Conservation (phyloP, 2,329 filamentous ascomycete species). For the Colletotrichum sp. region DNA sequence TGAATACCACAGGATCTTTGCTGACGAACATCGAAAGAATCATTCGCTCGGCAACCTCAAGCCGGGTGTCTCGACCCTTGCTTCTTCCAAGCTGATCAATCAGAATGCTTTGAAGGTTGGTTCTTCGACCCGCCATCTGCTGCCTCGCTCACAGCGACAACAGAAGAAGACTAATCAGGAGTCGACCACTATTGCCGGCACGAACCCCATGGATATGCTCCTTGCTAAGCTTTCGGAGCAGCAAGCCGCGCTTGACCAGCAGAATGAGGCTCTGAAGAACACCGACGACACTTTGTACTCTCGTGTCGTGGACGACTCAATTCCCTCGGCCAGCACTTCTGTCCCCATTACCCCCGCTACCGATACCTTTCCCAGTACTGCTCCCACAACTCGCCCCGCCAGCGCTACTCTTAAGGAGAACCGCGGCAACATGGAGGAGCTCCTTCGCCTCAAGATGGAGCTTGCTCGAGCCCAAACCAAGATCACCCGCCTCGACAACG, state of each 20-base stretch:
- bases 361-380: slow-evolving; percentile 55
- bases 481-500: slow-evolving; percentile 74
- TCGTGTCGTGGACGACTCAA: slow-evolving; percentile 47
- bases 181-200: slow-evolving; percentile 36
- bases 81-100: slow-evolving; percentile 61
- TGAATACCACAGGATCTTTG: background rate
- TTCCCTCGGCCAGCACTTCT: slow-evolving; percentile 57
- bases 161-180: slow-evolving; percentile 56
- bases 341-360: slow-evolving; percentile 67
- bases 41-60: slow-evolving; percentile 28
- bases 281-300: slow-evolving; percentile 42
- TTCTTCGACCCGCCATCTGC: background rate
- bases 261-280: slow-evolving; percentile 58
- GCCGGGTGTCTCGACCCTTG: slow-evolving; percentile 51
- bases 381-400: slow-evolving; percentile 56
- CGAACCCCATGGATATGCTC: slow-evolving; percentile 72
- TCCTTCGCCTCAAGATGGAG: slow-evolving; percentile 72
- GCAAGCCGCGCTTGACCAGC: slow-evolving; percentile 62
- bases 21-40: background rate
- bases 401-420: slow-evolving; percentile 54
- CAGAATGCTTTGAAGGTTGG: slow-evolving; percentile 59
- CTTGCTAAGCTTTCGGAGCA: slow-evolving; percentile 78
- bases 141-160: slow-evolving; percentile 35
- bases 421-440: slow-evolving; percentile 56
- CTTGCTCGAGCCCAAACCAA: slow-evolving; percentile 73